These are phyloP conservation scores for Parathielavia appendiculata DNA, from an alignment of 495 filamentous ascomycete species.

Conservation along the genomic window DNA sequence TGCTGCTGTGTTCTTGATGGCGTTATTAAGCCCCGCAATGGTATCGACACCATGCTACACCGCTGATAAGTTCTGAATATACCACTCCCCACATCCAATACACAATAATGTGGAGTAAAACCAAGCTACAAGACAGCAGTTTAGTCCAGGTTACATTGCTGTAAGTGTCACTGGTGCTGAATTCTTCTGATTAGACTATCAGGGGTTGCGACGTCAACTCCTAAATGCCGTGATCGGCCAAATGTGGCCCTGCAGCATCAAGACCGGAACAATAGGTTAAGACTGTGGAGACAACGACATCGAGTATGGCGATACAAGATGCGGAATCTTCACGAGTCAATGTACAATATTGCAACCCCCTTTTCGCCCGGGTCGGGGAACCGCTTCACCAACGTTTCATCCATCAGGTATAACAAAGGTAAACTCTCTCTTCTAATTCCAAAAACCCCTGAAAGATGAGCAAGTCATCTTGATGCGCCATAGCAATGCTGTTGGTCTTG, in stretches of 20 bases:
- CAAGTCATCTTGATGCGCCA: too few relatives aligned
- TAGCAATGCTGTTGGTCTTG: too few relatives aligned
- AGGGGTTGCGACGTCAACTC: constrained; percentile 22
- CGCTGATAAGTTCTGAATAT: background rate
- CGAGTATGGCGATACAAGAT: background rate
- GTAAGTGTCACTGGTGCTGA: background rate
- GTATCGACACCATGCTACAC: constrained; percentile 13
- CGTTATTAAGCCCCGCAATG: constrained; percentile 25
- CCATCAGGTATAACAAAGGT: too few relatives aligned
- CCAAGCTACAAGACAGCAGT: too few relatives aligned
- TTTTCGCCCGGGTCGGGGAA: too few relatives aligned
- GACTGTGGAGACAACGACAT: background rate
- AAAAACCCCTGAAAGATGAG: constrained; percentile 20
- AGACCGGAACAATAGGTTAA: constrained; percentile 12
- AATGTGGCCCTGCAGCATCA: background rate
- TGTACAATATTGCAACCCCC: too few relatives aligned
- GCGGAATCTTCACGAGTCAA: background rate
- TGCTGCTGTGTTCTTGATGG: constrained; percentile 16
- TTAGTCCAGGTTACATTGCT: too few relatives aligned
- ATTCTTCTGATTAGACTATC: constrained; percentile 3
- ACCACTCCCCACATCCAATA: background rate
- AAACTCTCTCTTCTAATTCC: constrained; percentile 22
- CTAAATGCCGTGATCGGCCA: constrained; percentile 24
- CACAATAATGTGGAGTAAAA: background rate
- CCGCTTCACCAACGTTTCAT: too few relatives aligned